These are phyloP conservation scores for Mortierella sp. DNA, from an alignment of 371 early-diverging fungal species.

Conservation along the genomic window DNA sequence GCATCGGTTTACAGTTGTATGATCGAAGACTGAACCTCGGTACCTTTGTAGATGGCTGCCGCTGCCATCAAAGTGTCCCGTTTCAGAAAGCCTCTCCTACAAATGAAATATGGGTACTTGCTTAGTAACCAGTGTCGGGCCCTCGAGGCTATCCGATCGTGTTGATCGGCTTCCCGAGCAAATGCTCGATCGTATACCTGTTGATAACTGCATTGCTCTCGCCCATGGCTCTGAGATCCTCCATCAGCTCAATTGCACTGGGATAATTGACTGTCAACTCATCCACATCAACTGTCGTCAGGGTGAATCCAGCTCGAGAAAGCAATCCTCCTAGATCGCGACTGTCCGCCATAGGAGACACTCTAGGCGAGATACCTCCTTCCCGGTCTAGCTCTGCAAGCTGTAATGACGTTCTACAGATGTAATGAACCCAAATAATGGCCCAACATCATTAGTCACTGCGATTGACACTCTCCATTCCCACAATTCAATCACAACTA, in stretches of 20 bases:
- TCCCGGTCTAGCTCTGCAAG: conserved; percentile 92
- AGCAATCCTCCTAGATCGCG: conserved; percentile 86
- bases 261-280: conserved; percentile 94
- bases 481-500: too few relatives aligned
- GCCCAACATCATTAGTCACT: too few relatives aligned
- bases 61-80: conserved; percentile 90
- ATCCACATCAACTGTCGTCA: conserved; percentile 95
- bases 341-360: conserved; percentile 93
- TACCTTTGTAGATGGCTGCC: conserved; percentile 88
- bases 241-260: conserved; percentile 89
- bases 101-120: background rate
- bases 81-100: conserved; percentile 71
- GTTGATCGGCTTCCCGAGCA: too few relatives aligned
- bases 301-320: conserved; percentile 84
- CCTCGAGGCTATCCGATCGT: too few relatives aligned
- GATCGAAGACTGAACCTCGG: background rate
- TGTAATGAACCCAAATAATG: too few relatives aligned
- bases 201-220: conserved; percentile 92
- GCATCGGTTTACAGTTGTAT: background rate
- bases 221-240: conserved; percentile 93
- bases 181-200: conserved; percentile 60
- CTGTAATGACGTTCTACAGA: conserved; percentile 83
- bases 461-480: too few relatives aligned
- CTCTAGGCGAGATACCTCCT: conserved; percentile 91
- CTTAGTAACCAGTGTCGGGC: too few relatives aligned